Base-by-base conservation (phyloP, 2,329 filamentous ascomycete genomes). In the Neonectria coccinea region DNA sequence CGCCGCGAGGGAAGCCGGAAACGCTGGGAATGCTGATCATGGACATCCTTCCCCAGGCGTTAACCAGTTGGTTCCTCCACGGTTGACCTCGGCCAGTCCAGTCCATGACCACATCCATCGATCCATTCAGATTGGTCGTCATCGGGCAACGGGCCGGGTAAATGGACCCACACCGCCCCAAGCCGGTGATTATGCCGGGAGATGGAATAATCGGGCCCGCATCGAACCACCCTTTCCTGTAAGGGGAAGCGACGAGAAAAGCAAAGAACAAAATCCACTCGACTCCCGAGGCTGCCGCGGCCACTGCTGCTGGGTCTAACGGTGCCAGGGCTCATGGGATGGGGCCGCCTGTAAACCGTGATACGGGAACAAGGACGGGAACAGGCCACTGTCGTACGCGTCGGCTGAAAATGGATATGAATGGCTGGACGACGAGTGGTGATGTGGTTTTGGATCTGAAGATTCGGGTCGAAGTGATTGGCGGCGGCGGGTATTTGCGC, bases 221-320 rank as follows among this genome's bases (percentile, higher is more conserved):
- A 65, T 70, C 64, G 67, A 69, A 69, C 69, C 70, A 70, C 59
- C 65, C 54, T 22, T 59, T 56, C 54, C 65, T 29, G n/a, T 62
- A 56, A 61, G 48, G 55, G 55, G 51, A 57, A 66, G 44, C 9
- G 53, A 64, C 39, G 48, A 54, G 36, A 51, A 41, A 44, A 52
- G 44, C 18, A 66, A 48, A 20, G 45, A 54, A 61, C 60, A 62
- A 59, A 59, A n/a, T 8, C 36, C 36, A 39, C 39, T 45, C 59
- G 59, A 60, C 59, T 63, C 56, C 56, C 55, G 61, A 59, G 29
- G 41, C 31, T 54, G 61, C 55, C 51, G 61, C 55, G 54, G 41
- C 41, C 31, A 12, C 9, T 36, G 27, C n/a, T 16, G 41, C 27
- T 56, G 2, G 25, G 27, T 22, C 14, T 11, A 22, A 4, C 22